Evolutionary conservation across 2,329 filamentous ascomycete species (phyloP).

Genomic region (Fusarium annulatum): DNA sequence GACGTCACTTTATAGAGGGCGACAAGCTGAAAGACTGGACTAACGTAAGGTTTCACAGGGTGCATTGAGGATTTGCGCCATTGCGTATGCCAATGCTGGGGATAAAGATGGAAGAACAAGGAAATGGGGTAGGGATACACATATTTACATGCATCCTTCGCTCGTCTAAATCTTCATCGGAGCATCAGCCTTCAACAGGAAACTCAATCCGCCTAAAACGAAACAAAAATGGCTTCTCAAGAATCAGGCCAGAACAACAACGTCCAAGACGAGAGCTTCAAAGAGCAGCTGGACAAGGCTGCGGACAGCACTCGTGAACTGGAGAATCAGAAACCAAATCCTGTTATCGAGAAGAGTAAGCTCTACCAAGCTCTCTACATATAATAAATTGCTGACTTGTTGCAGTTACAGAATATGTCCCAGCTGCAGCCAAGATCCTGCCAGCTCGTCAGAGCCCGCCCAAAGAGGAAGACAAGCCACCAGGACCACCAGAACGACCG

Average conservation of each 20-base stretch:
- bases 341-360: conserved; percentile 58
- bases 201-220: not conserved
- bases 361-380: not conserved
- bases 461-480: conserved; percentile 32
- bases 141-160: conserved; percentile 1
- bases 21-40: not conserved
- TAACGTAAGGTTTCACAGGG: conserved; percentile 29
- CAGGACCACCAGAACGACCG: conserved; percentile 57
- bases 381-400: conserved; percentile 11
- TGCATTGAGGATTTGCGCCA: conserved; percentile 21
- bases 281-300: conserved; percentile 57
- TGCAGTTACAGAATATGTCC: conserved; percentile 58
- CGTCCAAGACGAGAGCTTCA: conserved; percentile 49
- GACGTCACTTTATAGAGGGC: conserved; percentile 35
- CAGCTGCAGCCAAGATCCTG: conserved; percentile 55
- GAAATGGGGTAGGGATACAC: conserved; percentile 16
- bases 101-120: conserved; percentile 20
- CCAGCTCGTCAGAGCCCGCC: conserved; percentile 48
- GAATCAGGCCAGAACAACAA: conserved; percentile 15
- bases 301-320: conserved; percentile 51
- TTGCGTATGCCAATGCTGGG: conserved; percentile 42
- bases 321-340: conserved; percentile 46
- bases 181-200: conserved; percentile 14
- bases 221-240: conserved; percentile 30
- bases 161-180: not conserved